Conservation (phyloP, 768 basidiomycete genomes). For the Panaeolus cyanescens region DNA sequence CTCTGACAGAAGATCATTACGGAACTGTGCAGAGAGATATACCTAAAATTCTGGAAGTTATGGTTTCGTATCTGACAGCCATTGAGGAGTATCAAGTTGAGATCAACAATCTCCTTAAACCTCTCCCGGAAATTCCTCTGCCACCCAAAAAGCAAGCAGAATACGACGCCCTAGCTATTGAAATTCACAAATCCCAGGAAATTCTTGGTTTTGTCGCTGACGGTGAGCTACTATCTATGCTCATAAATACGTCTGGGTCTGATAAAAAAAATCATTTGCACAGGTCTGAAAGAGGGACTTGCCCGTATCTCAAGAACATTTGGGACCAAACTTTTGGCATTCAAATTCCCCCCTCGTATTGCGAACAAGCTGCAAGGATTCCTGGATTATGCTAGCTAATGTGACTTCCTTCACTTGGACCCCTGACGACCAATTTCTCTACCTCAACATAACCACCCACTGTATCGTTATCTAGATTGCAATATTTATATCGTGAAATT, state of each 20-base stretch:
- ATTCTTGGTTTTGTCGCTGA: conserved; percentile 54
- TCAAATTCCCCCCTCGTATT: conserved; percentile 73
- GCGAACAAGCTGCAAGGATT: conserved; percentile 72
- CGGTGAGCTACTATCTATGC: conserved; percentile 42
- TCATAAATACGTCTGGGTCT: not conserved
- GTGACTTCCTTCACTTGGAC: not conserved
- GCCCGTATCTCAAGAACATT: conserved; percentile 71
- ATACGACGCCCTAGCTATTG: conserved; percentile 40
- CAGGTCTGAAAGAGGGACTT: conserved; percentile 69
- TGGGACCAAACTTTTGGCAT: conserved; percentile 71
- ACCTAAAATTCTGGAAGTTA: conserved; percentile 76
- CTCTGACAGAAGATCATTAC: conserved; percentile 78
- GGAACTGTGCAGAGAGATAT: conserved; percentile 87
- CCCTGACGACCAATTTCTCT: not conserved
- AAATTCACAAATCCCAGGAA: conserved; percentile 58
- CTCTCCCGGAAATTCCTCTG: conserved; percentile 36
- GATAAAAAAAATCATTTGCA: conserved; percentile 5
- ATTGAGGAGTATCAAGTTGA: conserved; percentile 67
- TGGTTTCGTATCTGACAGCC: conserved; percentile 64
- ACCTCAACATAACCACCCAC: not conserved
- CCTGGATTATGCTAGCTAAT: conserved; percentile 52
- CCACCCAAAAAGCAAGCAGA: conserved; percentile 36
- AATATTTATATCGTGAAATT: not conserved
- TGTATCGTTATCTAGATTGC: conserved; percentile 1
- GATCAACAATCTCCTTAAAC: conserved; percentile 42